Base-by-base conservation (phyloP, 2,329 filamentous ascomycete genomes). In the Neoascochyta sp. region DNA sequence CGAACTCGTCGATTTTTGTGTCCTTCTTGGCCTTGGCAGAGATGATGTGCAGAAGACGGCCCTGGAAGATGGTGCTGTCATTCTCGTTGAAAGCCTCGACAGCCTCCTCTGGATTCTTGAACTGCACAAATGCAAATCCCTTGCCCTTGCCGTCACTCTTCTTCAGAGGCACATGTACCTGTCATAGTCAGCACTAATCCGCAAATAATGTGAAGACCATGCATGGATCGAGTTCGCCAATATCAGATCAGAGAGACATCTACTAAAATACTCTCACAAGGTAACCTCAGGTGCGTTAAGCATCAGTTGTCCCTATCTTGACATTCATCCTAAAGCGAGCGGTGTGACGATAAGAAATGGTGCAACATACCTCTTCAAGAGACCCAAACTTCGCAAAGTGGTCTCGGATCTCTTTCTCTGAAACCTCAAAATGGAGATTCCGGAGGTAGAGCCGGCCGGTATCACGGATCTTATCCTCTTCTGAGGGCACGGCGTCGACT, bases 281-380 rank as follows among this genome's bases (percentile, higher is more conserved):
- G 54, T 87, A 73, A 79, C 85, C 89, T 93, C 89, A 96, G 73
- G 73, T 87, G 85, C 86, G 38, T n/a, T 69, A 73, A 54, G 84
- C 84, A 90, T 95, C 85, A 88, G 90, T 80, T 96, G 92, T 96
- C 92, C 92, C 92, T 96, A 96, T 96, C 92, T 80, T 57, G 84
- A 78, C 43, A 71, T 86, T 96, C 90, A 96, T 96, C 92, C 90
- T 76, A 65, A 39, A 46, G 39, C 38, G 27, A 30, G 29, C 34
- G 24, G 40, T 27, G 38, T 40, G 32, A 21, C 47, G 30, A 36
- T 48, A 50, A 33, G 35, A 45, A 43, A 39, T 32, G 46, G 24
- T 32, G 15, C 2, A 10, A 22, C 86, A 74, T 81, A 96, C 92
- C 81, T 96, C 90, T 74, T 90, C 77, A 25, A 95, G 66, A 33